Evolutionary conservation across 2,329 filamentous ascomycete species (phyloP), one percentile per base, ranked within the genome.

Genomic region (Trichophyton schoenleinii): DNA sequence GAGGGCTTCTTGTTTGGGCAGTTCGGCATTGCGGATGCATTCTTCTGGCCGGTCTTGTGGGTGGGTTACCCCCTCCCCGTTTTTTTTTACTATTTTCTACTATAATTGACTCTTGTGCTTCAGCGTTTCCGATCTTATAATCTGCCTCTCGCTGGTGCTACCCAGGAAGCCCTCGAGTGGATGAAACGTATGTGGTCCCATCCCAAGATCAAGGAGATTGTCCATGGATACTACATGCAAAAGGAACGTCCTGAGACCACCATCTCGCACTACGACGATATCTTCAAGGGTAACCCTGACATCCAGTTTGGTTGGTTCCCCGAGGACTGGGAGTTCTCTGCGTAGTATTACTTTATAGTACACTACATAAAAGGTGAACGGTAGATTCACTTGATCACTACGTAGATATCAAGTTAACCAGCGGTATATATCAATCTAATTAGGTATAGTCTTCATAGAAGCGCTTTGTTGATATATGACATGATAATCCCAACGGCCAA

Each of bases 1-100:
- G 68, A 73, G n/a, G 68, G 69, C 1, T 74, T 73, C 62, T 63
- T 74, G 64, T 74, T 70, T 66, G 72, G 73, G 1, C 63, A 62
- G 20, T 74, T 74, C 63, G 69, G 71, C 49, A 73, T 74, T 63
- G 72, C 69, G 4, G 73, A 75, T 70, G 67, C 72, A 0, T 73
- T 74, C 57, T 75, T 70, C 60, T 74, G 72, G 73, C 72, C 71
- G 1, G 66, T 74, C 44, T 67, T 74, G 61, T 74, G 71, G 72
- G 72, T 74, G 63, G 22, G 64, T 61, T 60, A 7, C 1, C 28
- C 28, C 42, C 36, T 46, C 5, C 6, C 20, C 44, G 46, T 57
- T 22, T 61, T 41, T 2, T 22, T 61, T 58, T n/a, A n/a, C n/a
- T n/a, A n/a, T n/a, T n/a, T n/a, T n/a, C n/a, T n/a, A n/a, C n/a